phyloP scores from a whole-genome alignment of 345 rosid genomes.

The Salix arbutifolia region DNA sequence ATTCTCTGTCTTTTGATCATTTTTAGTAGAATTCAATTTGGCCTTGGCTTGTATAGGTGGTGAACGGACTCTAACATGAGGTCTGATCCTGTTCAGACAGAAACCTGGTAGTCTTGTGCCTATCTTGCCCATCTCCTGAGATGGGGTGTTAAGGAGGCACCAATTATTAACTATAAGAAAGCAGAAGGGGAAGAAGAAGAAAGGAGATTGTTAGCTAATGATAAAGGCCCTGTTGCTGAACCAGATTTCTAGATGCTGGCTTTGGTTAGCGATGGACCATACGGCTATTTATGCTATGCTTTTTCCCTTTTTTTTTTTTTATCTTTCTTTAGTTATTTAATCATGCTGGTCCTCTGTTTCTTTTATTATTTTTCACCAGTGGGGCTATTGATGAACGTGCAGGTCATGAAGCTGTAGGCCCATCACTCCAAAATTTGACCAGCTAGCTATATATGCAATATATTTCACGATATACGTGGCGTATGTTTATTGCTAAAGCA shows the following conservation, averaged over 20 bases:
- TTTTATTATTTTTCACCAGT: slow-evolving; percentile 23
- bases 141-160: neutral
- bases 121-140: slow-evolving; percentile 40
- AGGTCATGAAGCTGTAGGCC: slow-evolving; percentile 50
- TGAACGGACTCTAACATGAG: slow-evolving; percentile 68
- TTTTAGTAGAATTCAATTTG: neutral
- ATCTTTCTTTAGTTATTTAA: slow-evolving; percentile 20
- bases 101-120: slow-evolving; percentile 60
- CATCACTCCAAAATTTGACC: slow-evolving; percentile 9
- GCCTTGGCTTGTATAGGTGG: slow-evolving; percentile 52
- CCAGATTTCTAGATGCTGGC: slow-evolving; percentile 28
- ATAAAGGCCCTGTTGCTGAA: slow-evolving; percentile 15
- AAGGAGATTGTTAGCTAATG: slow-evolving; percentile 14
- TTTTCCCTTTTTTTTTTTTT: slow-evolving; percentile 3
- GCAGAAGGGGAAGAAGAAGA: slow-evolving; percentile 15
- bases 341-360: slow-evolving; percentile 20
- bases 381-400: slow-evolving; percentile 53
- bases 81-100: slow-evolving; percentile 74
- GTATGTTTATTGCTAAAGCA: neutral
- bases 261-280: slow-evolving; percentile 3
- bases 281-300: slow-evolving; percentile 12
- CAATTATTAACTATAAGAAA: neutral
- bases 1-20: slow-evolving; percentile 14
- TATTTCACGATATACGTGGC: neutral
- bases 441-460: neutral